Conservation (phyloP, 1,139 yeast genomes). For the Lodderomyces beijingensis region DNA sequence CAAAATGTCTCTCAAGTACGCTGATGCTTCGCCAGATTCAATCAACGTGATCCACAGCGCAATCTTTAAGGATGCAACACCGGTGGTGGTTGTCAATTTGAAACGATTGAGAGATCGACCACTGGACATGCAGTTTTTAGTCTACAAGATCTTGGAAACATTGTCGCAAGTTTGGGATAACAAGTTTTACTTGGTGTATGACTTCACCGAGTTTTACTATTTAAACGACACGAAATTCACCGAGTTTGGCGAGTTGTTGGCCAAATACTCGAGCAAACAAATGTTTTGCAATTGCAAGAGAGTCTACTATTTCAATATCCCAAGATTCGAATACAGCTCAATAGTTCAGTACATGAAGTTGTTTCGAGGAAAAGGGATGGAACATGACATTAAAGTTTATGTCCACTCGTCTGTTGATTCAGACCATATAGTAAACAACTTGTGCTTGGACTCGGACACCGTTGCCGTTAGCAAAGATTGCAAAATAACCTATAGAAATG, state of each 20-base stretch:
- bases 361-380: slow-evolving; percentile 14
- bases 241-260: slow-evolving; percentile 32
- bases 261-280: slow-evolving; percentile 43
- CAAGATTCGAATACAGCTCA: slow-evolving; percentile 35
- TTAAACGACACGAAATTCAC: slow-evolving; percentile 7
- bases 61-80: slow-evolving; percentile 68
- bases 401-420: slow-evolving; percentile 47
- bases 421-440: slow-evolving; percentile 41
- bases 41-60: slow-evolving; percentile 55
- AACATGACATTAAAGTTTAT: slow-evolving; percentile 21
- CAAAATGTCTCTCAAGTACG: slow-evolving; percentile 55
- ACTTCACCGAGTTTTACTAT: slow-evolving; percentile 58
- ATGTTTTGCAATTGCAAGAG: slow-evolving; percentile 52
- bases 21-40: slow-evolving; percentile 38
- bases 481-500: slow-evolving; percentile 58
- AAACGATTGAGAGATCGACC: slow-evolving; percentile 37
- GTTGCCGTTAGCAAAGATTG: slow-evolving; percentile 45
- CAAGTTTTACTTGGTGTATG: slow-evolving; percentile 59
- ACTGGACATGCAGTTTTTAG: slow-evolving; percentile 51
- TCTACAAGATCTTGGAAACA: slow-evolving; percentile 62
- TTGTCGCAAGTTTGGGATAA: slow-evolving; percentile 73
- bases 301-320: slow-evolving; percentile 59
- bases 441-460: slow-evolving; percentile 46
- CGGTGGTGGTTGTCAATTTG: slow-evolving; percentile 57
- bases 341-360: slow-evolving; percentile 24